Evolutionary conservation across 2,329 filamentous ascomycete genomes (phyloP).

Genomic region (Fusarium sterilihyphosum): DNA sequence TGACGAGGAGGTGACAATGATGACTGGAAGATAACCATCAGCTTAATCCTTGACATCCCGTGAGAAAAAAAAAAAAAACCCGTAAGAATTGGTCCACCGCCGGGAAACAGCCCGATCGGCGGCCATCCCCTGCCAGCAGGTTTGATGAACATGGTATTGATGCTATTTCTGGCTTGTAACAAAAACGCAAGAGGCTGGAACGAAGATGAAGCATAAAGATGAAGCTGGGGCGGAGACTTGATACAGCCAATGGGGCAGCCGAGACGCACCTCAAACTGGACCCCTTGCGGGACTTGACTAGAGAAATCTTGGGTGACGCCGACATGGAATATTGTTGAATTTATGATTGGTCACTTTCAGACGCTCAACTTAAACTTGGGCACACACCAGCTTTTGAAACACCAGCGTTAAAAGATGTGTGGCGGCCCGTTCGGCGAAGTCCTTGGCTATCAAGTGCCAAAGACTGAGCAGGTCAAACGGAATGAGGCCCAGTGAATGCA

Average conservation of each 20-base stretch:
- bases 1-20: slow-evolving; percentile 14
- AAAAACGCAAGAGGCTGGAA: slow-evolving; percentile 17
- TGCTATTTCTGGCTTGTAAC: slow-evolving; percentile 39
- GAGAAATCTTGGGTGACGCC: slow-evolving; percentile 38
- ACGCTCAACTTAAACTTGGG: slow-evolving; percentile 49
- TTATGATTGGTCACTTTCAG: slow-evolving; percentile 48
- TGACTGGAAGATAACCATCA: slow-evolving; percentile 21
- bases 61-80: slow-evolving; percentile 5
- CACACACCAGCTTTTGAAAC: slow-evolving; percentile 45
- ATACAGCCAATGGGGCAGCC: slow-evolving; percentile 34
- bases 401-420: slow-evolving; percentile 38
- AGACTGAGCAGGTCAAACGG: slow-evolving; percentile 1
- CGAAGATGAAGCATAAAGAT: slow-evolving; percentile 37
- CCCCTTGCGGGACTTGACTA: slow-evolving; percentile 19
- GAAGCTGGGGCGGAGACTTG: slow-evolving; percentile 33
- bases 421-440: slow-evolving; percentile 33
- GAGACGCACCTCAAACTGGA: slow-evolving; percentile 43
- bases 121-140: not conserved
- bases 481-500: slow-evolving; percentile 29
- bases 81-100: slow-evolving; percentile 27
- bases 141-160: slow-evolving; percentile 12
- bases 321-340: slow-evolving; percentile 42
- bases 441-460: slow-evolving; percentile 3
- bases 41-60: slow-evolving; percentile 19
- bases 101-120: slow-evolving; percentile 34